These are phyloP conservation scores for Penicillium manginii DNA, from an alignment of 495 filamentous ascomycete genomes.

Conservation along the genomic window DNA sequence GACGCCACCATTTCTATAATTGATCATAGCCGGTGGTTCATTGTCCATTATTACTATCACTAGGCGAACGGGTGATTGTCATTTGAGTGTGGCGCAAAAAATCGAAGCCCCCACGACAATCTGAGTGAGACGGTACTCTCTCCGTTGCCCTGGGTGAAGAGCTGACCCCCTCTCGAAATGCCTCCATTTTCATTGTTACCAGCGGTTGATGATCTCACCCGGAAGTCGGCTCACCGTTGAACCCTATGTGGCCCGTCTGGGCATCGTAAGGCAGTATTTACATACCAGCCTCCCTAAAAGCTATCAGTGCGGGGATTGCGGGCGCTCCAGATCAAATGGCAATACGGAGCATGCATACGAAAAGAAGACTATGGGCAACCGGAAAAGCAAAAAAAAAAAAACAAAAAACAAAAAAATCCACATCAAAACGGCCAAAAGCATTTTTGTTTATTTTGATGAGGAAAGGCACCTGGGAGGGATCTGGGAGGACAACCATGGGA, in stretches of 20 bases:
- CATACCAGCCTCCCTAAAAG: background rate
- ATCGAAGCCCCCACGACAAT: background rate
- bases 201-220: background rate
- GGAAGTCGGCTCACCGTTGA: constrained; percentile 5
- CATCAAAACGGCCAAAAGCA: background rate
- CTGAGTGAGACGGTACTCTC: background rate
- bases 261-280: background rate
- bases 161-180: background rate
- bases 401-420: background rate
- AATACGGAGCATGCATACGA: background rate
- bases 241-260: background rate
- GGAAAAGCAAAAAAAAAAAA: background rate
- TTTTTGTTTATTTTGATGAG: background rate
- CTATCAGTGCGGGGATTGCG: background rate
- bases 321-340: background rate
- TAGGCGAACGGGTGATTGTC: background rate
- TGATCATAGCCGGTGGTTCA: background rate
- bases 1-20: background rate
- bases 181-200: constrained; percentile 4
- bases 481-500: constrained; percentile 2
- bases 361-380: background rate
- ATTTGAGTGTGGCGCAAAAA: background rate
- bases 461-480: constrained; percentile 11
- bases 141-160: constrained; percentile 7
- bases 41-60: background rate